Conservation (phyloP, 2,329 filamentous ascomycete species). For the Diaporthe sp. region DNA sequence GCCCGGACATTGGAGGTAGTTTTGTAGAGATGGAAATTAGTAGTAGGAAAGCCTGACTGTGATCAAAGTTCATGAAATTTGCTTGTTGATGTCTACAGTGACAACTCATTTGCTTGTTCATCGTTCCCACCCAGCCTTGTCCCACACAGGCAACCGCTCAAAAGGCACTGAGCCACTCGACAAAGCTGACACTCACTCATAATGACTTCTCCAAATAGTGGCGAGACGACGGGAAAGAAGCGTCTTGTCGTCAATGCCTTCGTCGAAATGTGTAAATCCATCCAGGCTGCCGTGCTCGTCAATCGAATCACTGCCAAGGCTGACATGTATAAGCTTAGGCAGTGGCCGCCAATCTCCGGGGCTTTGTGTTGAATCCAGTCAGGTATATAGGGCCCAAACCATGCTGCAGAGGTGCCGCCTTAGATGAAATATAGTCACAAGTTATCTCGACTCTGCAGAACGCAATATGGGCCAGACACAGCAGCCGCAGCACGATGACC, state of each 20-base stretch:
- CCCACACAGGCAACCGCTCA: background rate
- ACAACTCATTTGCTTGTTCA: background rate
- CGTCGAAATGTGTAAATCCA: slow-evolving; percentile 37
- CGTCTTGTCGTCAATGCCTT: slow-evolving; percentile 37
- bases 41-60: too few species aligned
- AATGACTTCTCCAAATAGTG: slow-evolving; percentile 28
- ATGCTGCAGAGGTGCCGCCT: too few species aligned
- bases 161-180: background rate
- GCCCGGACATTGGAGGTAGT: background rate
- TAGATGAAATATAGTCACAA: slow-evolving; percentile 71
- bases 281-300: background rate
- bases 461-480: slow-evolving; percentile 68
- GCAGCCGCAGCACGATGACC: slow-evolving; percentile 69
- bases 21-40: background rate
- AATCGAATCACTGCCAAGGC: background rate
- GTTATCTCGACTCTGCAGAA: slow-evolving; percentile 74
- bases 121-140: background rate
- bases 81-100: background rate
- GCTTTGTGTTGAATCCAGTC: too few species aligned
- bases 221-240: slow-evolving; percentile 24
- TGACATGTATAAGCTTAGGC: slow-evolving; percentile 38
- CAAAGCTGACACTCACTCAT: too few species aligned
- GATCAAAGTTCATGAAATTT: background rate
- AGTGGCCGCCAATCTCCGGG: slow-evolving; percentile 59
- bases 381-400: too few species aligned